A percentile compares a stretch with the other conserved stretches of the same genome.
Evolutionary conservation across 176 grass and related monocot species (phyloP).

Genomic region (Eleusine indica): DNA sequence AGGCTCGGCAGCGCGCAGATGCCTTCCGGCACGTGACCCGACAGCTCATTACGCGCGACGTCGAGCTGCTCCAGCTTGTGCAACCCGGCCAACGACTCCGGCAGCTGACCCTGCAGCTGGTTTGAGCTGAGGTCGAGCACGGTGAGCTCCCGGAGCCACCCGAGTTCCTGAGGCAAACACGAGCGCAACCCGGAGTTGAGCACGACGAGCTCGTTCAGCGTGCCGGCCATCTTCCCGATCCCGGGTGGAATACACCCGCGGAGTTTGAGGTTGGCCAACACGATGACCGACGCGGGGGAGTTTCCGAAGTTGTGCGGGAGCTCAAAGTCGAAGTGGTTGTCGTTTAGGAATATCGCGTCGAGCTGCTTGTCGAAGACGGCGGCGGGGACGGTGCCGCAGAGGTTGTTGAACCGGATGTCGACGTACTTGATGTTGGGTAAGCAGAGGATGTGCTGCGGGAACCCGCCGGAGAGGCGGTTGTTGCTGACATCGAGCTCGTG

Average conservation of each 20-base stretch:
- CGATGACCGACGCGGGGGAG: conserved; percentile 76
- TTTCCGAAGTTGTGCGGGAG: conserved; percentile 66
- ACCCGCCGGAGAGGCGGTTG: conserved; percentile 68
- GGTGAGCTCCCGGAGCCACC: conserved; percentile 44
- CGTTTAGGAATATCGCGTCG: conserved; percentile 87
- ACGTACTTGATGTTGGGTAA: conserved; percentile 70
- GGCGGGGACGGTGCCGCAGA: conserved; percentile 58
- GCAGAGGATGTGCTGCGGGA: conserved; percentile 71
- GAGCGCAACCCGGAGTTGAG: conserved; percentile 65
- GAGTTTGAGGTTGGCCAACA: conserved; percentile 61
- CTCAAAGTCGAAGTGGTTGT: conserved; percentile 85
- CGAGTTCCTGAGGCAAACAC: conserved; percentile 71
- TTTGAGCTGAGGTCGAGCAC: conserved; percentile 85
- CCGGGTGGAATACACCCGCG: conserved; percentile 58
- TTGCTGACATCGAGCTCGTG: conserved; percentile 91
- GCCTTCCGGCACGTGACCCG: conserved; percentile 53
- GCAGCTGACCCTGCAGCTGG: conserved; percentile 57
- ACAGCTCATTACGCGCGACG: conserved; percentile 74
- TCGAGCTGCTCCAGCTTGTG: conserved; percentile 67
- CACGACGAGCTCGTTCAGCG: conserved; percentile 72
- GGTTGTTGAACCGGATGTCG: conserved; percentile 78
- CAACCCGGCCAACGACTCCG: conserved; percentile 65
- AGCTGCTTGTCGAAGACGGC: conserved; percentile 68
- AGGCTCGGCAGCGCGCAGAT: conserved; percentile 73
- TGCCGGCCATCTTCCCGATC: conserved; percentile 49